A percentile compares a stretch with the other conserved stretches of the same genome.
phyloP scores from a whole-genome alignment of 2,329 filamentous ascomycete species.

The Xylariaceae sp. region DNA sequence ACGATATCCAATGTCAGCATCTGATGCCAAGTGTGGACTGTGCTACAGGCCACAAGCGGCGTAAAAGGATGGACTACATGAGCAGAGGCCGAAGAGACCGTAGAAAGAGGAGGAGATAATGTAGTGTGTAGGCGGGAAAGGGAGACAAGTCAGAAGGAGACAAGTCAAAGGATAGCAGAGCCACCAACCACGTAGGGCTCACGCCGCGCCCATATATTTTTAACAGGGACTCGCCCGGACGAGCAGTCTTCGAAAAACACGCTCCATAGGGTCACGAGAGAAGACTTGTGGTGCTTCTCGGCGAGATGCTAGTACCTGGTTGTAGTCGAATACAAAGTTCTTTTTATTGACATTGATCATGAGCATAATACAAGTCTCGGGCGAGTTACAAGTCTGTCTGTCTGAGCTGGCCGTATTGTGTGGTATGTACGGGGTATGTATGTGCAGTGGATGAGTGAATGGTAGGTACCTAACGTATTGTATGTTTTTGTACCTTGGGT shows the following conservation, averaged over 20 bases:
- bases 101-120: constrained; percentile 11
- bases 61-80: constrained; percentile 10
- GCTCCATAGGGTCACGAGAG: constrained; percentile 5
- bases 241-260: background rate
- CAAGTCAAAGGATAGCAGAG: background rate
- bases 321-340: constrained; percentile 10
- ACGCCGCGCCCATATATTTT: background rate
- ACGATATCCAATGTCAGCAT: constrained; percentile 20
- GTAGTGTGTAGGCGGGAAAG: constrained; percentile 8
- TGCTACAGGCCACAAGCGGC: constrained; percentile 10
- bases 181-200: background rate
- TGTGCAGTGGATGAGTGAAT: no score
- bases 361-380: no score
- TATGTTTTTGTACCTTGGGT: no score
- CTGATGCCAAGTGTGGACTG: constrained; percentile 14
- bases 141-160: background rate
- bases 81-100: constrained; percentile 2
- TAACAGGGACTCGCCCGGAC: constrained; percentile 6
- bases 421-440: no score
- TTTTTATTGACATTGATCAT: background rate
- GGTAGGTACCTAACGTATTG: no score
- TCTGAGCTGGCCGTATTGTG: no score
- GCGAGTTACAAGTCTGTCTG: no score
- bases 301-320: constrained; percentile 15
- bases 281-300: constrained; percentile 8